These are phyloP conservation scores for Coemansia sp. DNA, from an alignment of 192 early-diverging fungal species.

Conservation along the genomic window DNA sequence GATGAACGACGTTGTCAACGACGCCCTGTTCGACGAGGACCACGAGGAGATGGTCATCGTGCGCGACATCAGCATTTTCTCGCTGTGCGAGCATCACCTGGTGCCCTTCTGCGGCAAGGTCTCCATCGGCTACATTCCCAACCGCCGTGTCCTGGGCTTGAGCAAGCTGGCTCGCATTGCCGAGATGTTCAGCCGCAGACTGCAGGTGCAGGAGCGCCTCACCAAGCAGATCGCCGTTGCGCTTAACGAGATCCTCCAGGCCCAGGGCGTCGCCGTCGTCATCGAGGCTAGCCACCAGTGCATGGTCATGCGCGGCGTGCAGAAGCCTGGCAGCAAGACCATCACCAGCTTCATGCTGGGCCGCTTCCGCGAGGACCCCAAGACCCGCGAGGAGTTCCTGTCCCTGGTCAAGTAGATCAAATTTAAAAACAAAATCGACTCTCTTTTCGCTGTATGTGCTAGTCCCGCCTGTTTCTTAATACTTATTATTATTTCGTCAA, in stretches of 20 bases:
- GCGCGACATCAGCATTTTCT: constrained; percentile 94
- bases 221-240: constrained; percentile 97
- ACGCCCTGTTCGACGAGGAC: constrained; percentile 97
- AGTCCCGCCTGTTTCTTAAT: no score
- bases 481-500: no score
- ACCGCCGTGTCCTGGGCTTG: constrained; percentile 92
- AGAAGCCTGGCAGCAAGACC: constrained; percentile 95
- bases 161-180: constrained; percentile 98
- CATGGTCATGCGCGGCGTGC: constrained; percentile 97
- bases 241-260: constrained; percentile 89
- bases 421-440: neutral
- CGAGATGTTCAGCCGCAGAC: constrained; percentile 95
- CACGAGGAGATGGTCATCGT: constrained; percentile 99
- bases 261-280: constrained; percentile 96
- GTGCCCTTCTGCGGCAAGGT: constrained; percentile 99
- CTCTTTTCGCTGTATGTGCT: no score
- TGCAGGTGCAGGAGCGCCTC: constrained; percentile 97
- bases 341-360: constrained; percentile 97
- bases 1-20: constrained; percentile 88
- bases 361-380: constrained; percentile 85
- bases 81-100: constrained; percentile 98
- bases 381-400: constrained; percentile 97
- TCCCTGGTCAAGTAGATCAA: constrained; percentile 64
- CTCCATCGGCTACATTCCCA: constrained; percentile 96
- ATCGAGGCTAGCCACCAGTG: constrained; percentile 97